Conservation (phyloP, 345 rosid genomes). For the Salix koriyanagi region DNA sequence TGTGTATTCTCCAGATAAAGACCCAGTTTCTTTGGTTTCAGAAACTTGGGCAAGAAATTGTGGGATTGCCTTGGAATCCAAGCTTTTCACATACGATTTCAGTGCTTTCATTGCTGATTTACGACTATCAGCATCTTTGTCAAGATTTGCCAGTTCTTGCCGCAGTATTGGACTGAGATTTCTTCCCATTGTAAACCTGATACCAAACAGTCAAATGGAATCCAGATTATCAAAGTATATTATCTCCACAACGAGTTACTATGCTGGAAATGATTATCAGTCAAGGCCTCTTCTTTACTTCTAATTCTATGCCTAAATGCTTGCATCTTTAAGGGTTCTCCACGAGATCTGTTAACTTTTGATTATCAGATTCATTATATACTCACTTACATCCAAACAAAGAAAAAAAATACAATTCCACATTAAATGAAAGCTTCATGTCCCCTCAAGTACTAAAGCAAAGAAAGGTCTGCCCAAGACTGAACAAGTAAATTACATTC, state of each 20-base stretch:
- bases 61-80: conserved; percentile 82
- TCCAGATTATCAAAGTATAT: not conserved
- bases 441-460: not conserved
- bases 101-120: conserved; percentile 81
- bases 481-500: not conserved
- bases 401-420: not conserved
- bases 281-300: not conserved
- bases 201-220: conserved; percentile 4
- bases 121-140: conserved; percentile 69
- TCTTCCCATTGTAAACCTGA: conserved; percentile 54
- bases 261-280: not conserved
- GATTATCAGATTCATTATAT: not conserved
- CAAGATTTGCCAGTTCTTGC: conserved; percentile 75
- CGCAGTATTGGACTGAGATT: conserved; percentile 65
- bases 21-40: conserved; percentile 81
- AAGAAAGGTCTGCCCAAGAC: not conserved
- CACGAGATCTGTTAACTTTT: not conserved
- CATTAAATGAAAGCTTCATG: not conserved
- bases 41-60: conserved; percentile 83
- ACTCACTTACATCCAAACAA: not conserved
- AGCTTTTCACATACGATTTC: conserved; percentile 70
- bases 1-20: conserved; percentile 74
- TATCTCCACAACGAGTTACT: not conserved
- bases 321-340: not conserved
- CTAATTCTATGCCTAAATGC: not conserved